Evolutionary conservation across 805 yeast species (phyloP).

Genomic region (Wickerhamomyces hampshirensis): DNA sequence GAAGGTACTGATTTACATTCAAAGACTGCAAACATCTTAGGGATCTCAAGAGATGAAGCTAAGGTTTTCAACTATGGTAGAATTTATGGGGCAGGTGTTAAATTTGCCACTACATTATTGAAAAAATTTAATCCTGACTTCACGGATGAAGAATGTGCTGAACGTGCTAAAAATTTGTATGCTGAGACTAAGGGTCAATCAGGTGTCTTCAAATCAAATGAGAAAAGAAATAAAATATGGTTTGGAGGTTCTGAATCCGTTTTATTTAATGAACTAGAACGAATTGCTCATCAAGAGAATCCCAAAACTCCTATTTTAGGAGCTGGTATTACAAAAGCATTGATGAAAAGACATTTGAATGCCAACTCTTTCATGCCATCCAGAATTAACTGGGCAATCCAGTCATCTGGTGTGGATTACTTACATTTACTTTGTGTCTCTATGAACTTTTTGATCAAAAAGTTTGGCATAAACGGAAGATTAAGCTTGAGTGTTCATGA

Average conservation of each 20-base stretch:
- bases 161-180: conserved; percentile 64
- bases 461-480: conserved; percentile 68
- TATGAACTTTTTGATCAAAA: conserved; percentile 74
- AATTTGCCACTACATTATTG: conserved; percentile 79
- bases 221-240: conserved; percentile 42
- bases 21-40: conserved; percentile 84
- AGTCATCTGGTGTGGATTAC: conserved; percentile 96
- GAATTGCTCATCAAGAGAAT: conserved; percentile 71
- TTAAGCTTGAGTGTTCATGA: conserved; percentile 89
- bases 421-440: conserved; percentile 78
- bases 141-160: conserved; percentile 59
- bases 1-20: conserved; percentile 95
- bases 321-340: conserved; percentile 87
- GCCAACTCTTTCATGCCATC: conserved; percentile 74
- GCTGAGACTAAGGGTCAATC: conserved; percentile 75
- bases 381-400: conserved; percentile 96
- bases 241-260: conserved; percentile 93
- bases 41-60: conserved; percentile 87
- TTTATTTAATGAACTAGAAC: conserved; percentile 82
- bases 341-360: conserved; percentile 60
- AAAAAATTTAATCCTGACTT: conserved; percentile 76
- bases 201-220: conserved; percentile 23
- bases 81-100: conserved; percentile 95
- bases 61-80: conserved; percentile 95
- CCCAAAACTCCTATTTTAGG: conserved; percentile 92